These are phyloP conservation scores for Aspergillus sp. DNA, from an alignment of 2,329 filamentous ascomycete species.

Conservation along the genomic window DNA sequence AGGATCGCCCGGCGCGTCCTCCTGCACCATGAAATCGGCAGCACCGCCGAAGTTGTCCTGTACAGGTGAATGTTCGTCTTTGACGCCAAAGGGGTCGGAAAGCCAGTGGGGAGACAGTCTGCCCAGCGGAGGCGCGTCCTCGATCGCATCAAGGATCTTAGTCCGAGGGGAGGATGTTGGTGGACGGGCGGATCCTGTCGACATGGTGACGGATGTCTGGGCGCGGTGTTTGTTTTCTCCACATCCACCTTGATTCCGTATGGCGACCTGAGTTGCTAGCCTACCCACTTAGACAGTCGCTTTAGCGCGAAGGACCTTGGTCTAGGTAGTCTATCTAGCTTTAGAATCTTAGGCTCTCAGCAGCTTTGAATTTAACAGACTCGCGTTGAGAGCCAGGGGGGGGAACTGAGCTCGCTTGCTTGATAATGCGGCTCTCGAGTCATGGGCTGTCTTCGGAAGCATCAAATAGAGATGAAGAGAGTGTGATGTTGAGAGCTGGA, in stretches of 20 bases:
- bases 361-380: not conserved
- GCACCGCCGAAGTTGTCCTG: constrained; percentile 29
- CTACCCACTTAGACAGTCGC: constrained; percentile 3
- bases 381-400: not conserved
- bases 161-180: constrained; percentile 11
- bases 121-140: constrained; percentile 22
- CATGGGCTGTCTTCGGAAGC: not conserved
- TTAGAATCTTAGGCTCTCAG: not conserved
- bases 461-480: not conserved
- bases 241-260: constrained; percentile 12
- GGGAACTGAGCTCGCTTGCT: not conserved
- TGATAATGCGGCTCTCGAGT: not conserved
- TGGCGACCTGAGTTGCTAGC: not conserved
- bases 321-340: not conserved
- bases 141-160: constrained; percentile 22
- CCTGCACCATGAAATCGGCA: constrained; percentile 32
- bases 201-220: constrained; percentile 32
- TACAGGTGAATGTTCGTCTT: constrained; percentile 30
- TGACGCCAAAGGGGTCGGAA: constrained; percentile 36
- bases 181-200: constrained; percentile 24
- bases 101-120: constrained; percentile 24
- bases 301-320: constrained; percentile 2
- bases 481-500: not conserved
- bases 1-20: constrained; percentile 25
- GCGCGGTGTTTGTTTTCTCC: constrained; percentile 29